A percentile compares a stretch with the other conserved stretches of the same genome.
These are phyloP conservation scores for Bryum argenteum DNA, from an alignment of 225 moss, liverwort and hornwort genomes.

Conservation along the genomic window DNA sequence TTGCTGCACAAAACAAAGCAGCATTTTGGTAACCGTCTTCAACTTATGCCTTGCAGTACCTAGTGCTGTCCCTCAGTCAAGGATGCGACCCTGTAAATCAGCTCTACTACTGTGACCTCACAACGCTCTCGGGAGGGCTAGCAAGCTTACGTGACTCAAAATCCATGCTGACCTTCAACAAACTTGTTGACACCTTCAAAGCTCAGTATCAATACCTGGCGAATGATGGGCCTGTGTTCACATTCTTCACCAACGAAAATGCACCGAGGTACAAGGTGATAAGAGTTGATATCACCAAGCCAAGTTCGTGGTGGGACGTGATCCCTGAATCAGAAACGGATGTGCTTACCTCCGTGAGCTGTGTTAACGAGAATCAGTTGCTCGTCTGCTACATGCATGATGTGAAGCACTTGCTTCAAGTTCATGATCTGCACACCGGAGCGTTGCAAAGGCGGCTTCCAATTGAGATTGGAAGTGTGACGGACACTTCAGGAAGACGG, in stretches of 20 bases:
- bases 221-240: constrained; percentile 71
- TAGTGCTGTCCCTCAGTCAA: constrained; percentile 60
- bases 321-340: constrained; percentile 65
- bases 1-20: neutral
- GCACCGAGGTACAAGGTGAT: constrained; percentile 77
- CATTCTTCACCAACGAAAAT: constrained; percentile 68
- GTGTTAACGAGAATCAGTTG: constrained; percentile 72
- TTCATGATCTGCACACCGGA: constrained; percentile 69
- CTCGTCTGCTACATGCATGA: constrained; percentile 76
- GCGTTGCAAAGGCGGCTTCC: constrained; percentile 56
- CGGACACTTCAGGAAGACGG: constrained; percentile 67
- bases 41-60: constrained; percentile 51
- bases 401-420: constrained; percentile 78
- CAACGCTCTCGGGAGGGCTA: constrained; percentile 49
- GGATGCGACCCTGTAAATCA: constrained; percentile 82
- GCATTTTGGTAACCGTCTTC: neutral
- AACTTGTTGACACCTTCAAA: constrained; percentile 73
- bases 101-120: constrained; percentile 70
- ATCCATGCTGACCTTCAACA: constrained; percentile 52
- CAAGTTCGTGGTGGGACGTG: constrained; percentile 70
- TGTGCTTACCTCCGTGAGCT: constrained; percentile 64
- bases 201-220: constrained; percentile 71
- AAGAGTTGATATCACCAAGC: constrained; percentile 65
- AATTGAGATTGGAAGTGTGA: constrained; percentile 72
- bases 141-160: constrained; percentile 49